A percentile compares a stretch with the other conserved stretches of the same genome.
These are phyloP conservation scores for Cucumis hystrix DNA, from an alignment of 306 rosid species.

Conservation along the genomic window DNA sequence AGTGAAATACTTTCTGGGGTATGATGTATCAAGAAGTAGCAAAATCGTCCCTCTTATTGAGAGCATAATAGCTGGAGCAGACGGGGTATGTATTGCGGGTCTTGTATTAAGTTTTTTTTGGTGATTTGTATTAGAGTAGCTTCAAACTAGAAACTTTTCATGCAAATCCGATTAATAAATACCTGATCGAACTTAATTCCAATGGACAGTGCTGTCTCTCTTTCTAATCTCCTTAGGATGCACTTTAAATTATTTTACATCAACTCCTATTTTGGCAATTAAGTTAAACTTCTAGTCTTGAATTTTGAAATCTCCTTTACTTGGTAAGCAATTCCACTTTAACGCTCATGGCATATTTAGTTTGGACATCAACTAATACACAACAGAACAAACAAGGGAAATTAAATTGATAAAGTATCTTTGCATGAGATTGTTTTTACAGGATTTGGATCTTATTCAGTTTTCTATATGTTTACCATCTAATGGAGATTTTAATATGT, in stretches of 20 bases:
- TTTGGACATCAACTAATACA: background rate
- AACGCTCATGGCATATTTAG: background rate
- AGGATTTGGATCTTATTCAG: background rate
- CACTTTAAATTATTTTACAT: background rate
- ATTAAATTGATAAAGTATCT: background rate
- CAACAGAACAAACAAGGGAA: background rate
- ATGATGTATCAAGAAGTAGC: constrained; percentile 62
- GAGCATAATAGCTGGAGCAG: constrained; percentile 82
- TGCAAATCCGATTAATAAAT: background rate
- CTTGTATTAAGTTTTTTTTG: constrained; percentile 8
- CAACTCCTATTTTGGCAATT: background rate
- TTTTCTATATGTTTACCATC: background rate
- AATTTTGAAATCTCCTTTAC: background rate
- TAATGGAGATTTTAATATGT: constrained; percentile 14
- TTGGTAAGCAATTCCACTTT: background rate
- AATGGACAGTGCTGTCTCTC: background rate
- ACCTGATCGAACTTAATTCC: background rate
- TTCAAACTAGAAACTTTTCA: background rate
- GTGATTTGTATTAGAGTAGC: background rate
- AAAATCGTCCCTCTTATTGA: constrained; percentile 68
- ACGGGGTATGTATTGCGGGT: constrained; percentile 51
- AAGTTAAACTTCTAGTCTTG: background rate
- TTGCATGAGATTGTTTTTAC: background rate
- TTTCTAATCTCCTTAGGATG: background rate
- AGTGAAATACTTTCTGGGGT: constrained; percentile 84